These are phyloP conservation scores for Thielaviopsis musarum DNA, from an alignment of 2,329 filamentous ascomycete genomes.

Conservation along the genomic window DNA sequence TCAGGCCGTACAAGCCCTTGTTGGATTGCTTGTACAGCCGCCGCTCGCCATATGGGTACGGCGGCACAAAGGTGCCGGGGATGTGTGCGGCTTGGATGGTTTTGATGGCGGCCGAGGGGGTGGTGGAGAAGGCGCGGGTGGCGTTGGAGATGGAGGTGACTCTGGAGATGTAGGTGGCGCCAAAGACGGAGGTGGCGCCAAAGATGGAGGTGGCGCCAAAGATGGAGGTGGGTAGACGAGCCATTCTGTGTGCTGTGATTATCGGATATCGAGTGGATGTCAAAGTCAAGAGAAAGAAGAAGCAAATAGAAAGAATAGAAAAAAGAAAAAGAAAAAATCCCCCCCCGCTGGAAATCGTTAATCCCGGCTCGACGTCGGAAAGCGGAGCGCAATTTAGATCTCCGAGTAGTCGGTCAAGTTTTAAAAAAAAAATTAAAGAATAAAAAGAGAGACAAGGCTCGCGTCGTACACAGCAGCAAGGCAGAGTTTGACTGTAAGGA, in stretches of 20 bases:
- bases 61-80: conserved; percentile 35
- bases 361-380: too few species aligned
- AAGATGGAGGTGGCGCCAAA: neutral
- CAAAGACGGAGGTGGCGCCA: neutral
- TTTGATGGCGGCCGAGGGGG: conserved; percentile 21
- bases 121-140: conserved; percentile 21
- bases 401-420: too few species aligned
- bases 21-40: conserved; percentile 66
- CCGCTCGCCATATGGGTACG: conserved; percentile 58
- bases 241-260: too few species aligned
- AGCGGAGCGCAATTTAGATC: too few species aligned
- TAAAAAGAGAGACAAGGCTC: neutral
- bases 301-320: too few species aligned
- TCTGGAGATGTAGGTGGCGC: neutral
- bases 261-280: too few species aligned
- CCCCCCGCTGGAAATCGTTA: too few species aligned
- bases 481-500: neutral
- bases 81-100: conserved; percentile 28
- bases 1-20: conserved; percentile 51
- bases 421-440: too few species aligned
- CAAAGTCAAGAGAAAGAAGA: too few species aligned
- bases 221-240: too few species aligned
- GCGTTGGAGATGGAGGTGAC: neutral
- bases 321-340: too few species aligned
- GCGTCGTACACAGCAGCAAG: neutral